Percentiles rank a stretch among this genome's conserved stretches.
phyloP scores from a whole-genome alignment of 192 early-diverging fungal species.

The Coemansia sp. region DNA sequence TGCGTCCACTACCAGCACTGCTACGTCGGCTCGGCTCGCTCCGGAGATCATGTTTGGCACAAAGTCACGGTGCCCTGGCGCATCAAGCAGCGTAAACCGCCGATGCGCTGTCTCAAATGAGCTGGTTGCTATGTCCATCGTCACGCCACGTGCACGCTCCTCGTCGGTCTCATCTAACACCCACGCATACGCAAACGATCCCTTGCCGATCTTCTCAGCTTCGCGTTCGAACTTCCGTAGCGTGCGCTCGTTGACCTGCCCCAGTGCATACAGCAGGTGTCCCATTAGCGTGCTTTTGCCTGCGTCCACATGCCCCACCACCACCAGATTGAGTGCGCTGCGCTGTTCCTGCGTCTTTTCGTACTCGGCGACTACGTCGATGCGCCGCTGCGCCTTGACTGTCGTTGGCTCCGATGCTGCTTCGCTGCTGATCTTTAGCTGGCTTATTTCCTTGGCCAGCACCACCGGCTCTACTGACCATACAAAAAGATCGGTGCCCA shows the following conservation, averaged over 20 bases:
- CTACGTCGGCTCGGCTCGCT: constrained; percentile 87
- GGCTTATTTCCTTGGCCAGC: constrained; percentile 25
- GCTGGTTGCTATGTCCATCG: constrained; percentile 92
- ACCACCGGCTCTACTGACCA: background rate
- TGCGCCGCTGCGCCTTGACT: constrained; percentile 22
- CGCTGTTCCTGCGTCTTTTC: constrained; percentile 46
- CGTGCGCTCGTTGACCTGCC: constrained; percentile 70
- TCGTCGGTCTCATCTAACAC: constrained; percentile 95
- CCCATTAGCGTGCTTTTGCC: constrained; percentile 91
- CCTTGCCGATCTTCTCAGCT: constrained; percentile 89
- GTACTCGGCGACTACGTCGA: constrained; percentile 44
- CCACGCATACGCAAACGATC: constrained; percentile 97
- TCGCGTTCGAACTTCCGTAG: constrained; percentile 88
- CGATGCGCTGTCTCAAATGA: constrained; percentile 79
- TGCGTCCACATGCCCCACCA: constrained; percentile 91
- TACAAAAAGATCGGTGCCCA: background rate
- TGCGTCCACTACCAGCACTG: constrained; percentile 89
- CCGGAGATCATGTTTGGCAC: constrained; percentile 99
- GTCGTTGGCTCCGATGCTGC: constrained; percentile 12
- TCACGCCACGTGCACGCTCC: constrained; percentile 85
- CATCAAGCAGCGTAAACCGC: constrained; percentile 87
- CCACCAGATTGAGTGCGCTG: constrained; percentile 71
- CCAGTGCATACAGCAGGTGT: constrained; percentile 79
- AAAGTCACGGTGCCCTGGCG: constrained; percentile 97
- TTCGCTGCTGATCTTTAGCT: constrained; percentile 23